Evolutionary conservation across 2,329 filamentous ascomycete species (phyloP), one percentile per base, ranked within the genome.

Genomic region (Mycosphaerella sp.): DNA sequence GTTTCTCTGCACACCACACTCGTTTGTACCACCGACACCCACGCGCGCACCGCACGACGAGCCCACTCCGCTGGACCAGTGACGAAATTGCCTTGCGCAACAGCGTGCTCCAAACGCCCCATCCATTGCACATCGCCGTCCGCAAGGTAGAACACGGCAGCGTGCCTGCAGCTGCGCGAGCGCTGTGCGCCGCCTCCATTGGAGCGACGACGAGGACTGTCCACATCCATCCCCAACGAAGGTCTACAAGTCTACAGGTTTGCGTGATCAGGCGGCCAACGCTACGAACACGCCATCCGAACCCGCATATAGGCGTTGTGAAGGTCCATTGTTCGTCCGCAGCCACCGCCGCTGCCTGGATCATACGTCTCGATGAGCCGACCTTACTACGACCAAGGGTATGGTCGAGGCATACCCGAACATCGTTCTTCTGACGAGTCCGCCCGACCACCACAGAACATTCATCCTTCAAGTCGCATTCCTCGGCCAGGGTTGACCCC

Each of bases 11-110:
- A 54, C 52, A 54, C 52, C 52, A 54, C 52, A 34, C 32, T 52
- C 44, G 50, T 52, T 48, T 48, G 34, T 49, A 42, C 32, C 27
- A 37, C 46, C 17, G 41, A 49, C 17, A 50, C 32, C 47, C 47
- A 50, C 47, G 40, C 46, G 52, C 50, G 37, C 21, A 52, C 37
- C 40, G 43, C 49, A 56, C 42, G 42, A 43, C 25, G 28, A 5
- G 18, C 32, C 52, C 25, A 32, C 14, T 36, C 36, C 27, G 7
- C 52, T 37, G 40, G 39, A 43, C 21, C 39, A 34, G 14, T 32
- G 47, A 50, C 28, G 47, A 54, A 44, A 48, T 55, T 55, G 49
- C 53, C 50, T 52, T 53, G 53, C 42, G 46, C 41, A 49, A 55
- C 36, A 17, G 18, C 39, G 16, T 27, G 39, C 21, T 18, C 27